Conservation (phyloP, 352 stramenopile species). For the Aphanomyces euteiches region DNA sequence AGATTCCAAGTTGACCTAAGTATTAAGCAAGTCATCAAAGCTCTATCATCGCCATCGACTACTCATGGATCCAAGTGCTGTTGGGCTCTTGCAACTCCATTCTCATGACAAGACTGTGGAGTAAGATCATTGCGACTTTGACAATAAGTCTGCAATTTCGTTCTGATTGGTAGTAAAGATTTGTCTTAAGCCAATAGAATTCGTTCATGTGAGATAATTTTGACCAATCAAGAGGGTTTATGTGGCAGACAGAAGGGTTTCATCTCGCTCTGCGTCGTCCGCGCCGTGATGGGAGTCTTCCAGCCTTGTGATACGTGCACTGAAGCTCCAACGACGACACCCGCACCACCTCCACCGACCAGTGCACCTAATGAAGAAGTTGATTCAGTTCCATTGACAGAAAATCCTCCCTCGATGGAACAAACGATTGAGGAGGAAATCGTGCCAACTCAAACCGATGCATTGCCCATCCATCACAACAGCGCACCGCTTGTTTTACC, state of each 20-base stretch:
- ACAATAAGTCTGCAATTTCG: too few species aligned
- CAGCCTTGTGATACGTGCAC: constrained; percentile 23
- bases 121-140: too few species aligned
- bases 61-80: too few species aligned
- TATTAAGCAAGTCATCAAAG: too few species aligned
- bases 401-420: not conserved
- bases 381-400: not conserved
- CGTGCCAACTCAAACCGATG: not conserved
- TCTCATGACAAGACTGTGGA: too few species aligned
- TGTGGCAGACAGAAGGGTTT: not conserved
- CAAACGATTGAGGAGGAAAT: not conserved
- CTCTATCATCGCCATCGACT: too few species aligned
- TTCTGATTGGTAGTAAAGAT: too few species aligned
- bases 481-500: not conserved
- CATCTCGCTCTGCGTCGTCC: not conserved
- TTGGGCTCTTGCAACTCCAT: too few species aligned
- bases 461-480: not conserved
- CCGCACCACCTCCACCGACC: not conserved
- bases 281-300: constrained; percentile 6
- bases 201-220: not conserved
- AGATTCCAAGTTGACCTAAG: not conserved
- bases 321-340: not conserved
- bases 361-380: not conserved
- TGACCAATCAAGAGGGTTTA: not conserved
- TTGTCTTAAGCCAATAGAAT: not conserved